Evolutionary conservation across 192 early-diverging fungal genomes (phyloP), one percentile per base, ranked within the genome.

Genomic region (Chytriomyces sp.): DNA sequence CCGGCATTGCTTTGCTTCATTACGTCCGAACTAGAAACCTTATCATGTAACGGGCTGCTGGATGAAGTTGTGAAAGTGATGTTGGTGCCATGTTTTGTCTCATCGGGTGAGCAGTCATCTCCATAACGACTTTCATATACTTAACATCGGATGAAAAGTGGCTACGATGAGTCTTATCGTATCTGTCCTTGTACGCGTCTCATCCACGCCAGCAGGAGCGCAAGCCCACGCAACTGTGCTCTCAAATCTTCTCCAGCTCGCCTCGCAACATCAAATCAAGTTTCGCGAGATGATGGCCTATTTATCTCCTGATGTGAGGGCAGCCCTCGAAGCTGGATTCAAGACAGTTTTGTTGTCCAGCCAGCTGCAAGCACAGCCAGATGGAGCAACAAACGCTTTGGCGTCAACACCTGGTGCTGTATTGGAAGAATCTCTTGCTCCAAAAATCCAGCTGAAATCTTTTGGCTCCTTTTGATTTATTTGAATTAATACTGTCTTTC

Each of bases 381-480:
- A n/a, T n/a, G 14, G n/a, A 12, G n/a, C 6, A 34, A 44, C 28
- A 5, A 12, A 22, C 22, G 32, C 28, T n/a, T 12, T 22, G 54
- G 26, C 7, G 38, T n/a, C 10, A 26, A 36, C 10, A 5, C 30
- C 5, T 37, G 33, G 39, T 32, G 68, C 28, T 30, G 62, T 6
- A 36, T 4, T 17, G 6, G 55, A 49, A 14, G 37, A 41, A 3
- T 32, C 72, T 38, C 38, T 28, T 26, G 62, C 76, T 5, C 65
- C 75, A 39, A 80, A 80, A 62, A 80, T 80, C 30, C 61, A 73
- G 49, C 49, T 80, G 33, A 80, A 80, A 38, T 67, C 34, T 44
- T 80, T 80, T 80, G 78, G 55, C 25, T 38, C 52, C 19, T 65
- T 77, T 57, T 73, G 49, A 67, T n/a, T n/a, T n/a, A n/a, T n/a